Percentiles rank a stretch among this genome's conserved stretches.
Conservation (phyloP, 495 filamentous ascomycete genomes). For the Penicillium herquei region DNA sequence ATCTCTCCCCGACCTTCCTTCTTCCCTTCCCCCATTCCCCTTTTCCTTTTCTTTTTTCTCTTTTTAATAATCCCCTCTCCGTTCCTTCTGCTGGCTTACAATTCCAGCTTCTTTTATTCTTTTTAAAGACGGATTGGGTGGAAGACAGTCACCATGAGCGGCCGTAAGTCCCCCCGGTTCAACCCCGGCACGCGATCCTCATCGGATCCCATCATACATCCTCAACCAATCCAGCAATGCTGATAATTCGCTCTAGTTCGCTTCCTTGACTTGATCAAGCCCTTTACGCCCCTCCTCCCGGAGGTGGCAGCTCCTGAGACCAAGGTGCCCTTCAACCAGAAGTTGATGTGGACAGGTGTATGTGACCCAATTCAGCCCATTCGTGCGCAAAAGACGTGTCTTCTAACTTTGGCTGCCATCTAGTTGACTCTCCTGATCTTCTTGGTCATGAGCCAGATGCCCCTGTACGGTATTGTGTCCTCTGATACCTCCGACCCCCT, state of each 20-base stretch:
- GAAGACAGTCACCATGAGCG: slow-evolving; percentile 45
- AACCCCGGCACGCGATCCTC: slow-evolving; percentile 36
- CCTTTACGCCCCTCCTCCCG: slow-evolving; percentile 97
- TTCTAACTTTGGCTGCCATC: slow-evolving; percentile 31
- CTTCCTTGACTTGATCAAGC: slow-evolving; percentile 99
- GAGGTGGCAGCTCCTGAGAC: slow-evolving; percentile 95
- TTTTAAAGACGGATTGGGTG: slow-evolving; percentile 33
- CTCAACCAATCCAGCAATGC: slow-evolving; percentile 31
- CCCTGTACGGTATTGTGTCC: slow-evolving; percentile 91
- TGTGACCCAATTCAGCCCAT: slow-evolving; percentile 24
- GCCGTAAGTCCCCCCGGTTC: slow-evolving; percentile 37
- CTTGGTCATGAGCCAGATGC: slow-evolving; percentile 99
- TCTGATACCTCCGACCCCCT: slow-evolving; percentile 96
- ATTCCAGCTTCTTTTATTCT: slow-evolving; percentile 47
- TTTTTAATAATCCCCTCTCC: slow-evolving; percentile 36
- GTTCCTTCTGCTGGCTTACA: slow-evolving; percentile 55
- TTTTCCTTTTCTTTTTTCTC: slow-evolving; percentile 29
- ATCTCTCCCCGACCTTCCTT: slow-evolving; percentile 35
- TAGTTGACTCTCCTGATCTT: slow-evolving; percentile 93
- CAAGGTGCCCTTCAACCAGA: slow-evolving; percentile 98
- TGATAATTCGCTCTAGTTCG: slow-evolving; percentile 63
- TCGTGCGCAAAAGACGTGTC: slow-evolving; percentile 13
- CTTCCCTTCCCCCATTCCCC: slow-evolving; percentile 18
- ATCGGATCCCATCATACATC: slow-evolving; percentile 10
- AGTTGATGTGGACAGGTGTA: slow-evolving; percentile 98